Percentiles rank a stretch among this genome's conserved stretches.
Conservation (phyloP, 306 rosid species). For the cucumber (Cucumis sativus) region DNA sequence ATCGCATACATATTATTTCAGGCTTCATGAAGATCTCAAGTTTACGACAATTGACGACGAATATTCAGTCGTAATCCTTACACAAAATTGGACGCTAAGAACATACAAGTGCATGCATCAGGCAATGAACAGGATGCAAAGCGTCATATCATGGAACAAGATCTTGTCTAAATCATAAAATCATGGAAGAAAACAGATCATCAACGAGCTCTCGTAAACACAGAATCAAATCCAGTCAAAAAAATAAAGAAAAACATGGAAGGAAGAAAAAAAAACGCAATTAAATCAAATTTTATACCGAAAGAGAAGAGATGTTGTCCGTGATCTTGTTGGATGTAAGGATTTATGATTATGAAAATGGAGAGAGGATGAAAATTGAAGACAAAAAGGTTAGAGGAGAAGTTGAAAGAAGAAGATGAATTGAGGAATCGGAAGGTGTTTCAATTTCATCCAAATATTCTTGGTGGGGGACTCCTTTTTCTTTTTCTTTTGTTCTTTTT, state of each 20-base stretch:
- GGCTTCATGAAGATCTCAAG: not conserved
- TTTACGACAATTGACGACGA: not conserved
- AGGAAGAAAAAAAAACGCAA: not conserved
- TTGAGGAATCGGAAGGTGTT: not conserved
- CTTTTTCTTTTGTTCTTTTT: not conserved
- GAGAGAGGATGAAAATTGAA: not conserved
- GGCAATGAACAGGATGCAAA: not conserved
- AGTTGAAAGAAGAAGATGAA: not conserved
- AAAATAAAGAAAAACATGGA: not conserved
- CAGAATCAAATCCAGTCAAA: not conserved
- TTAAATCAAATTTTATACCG: not conserved
- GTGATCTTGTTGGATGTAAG: constrained; percentile 9
- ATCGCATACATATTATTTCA: not conserved
- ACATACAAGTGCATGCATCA: not conserved
- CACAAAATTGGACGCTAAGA: not conserved
- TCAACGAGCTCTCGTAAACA: not conserved
- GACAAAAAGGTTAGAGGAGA: not conserved
- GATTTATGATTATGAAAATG: constrained; percentile 22
- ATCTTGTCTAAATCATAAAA: not conserved
- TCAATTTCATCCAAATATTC: constrained; percentile 7
- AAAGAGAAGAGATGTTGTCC: not conserved
- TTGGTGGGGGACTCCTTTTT: not conserved
- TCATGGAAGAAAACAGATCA: constrained; percentile 1
- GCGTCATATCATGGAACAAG: not conserved
- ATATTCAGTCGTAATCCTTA: not conserved